Conservation (phyloP, 2,329 filamentous ascomycete species). For the Fusarium proliferatum region DNA sequence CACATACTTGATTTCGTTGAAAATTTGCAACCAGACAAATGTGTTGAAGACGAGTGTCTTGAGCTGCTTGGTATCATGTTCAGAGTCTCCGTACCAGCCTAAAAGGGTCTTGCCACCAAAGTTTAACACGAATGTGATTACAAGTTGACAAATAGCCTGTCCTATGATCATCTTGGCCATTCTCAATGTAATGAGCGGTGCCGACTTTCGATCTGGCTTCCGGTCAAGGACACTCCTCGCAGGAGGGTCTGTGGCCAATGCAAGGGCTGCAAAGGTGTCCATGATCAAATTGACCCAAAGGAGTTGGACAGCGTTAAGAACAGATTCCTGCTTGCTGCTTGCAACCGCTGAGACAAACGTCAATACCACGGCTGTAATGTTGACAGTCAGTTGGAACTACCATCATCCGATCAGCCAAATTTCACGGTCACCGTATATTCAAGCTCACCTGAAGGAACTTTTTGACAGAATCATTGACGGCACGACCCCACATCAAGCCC, state of each 20-base stretch:
- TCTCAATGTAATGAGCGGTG: conserved; percentile 75
- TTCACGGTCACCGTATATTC: neutral
- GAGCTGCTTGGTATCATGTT: conserved; percentile 51
- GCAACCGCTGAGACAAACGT: conserved; percentile 69
- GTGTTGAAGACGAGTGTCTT: conserved; percentile 75
- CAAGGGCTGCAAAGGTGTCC: conserved; percentile 72
- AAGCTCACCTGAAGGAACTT: conserved; percentile 67
- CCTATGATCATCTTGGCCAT: conserved; percentile 76
- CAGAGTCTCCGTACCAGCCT: conserved; percentile 50
- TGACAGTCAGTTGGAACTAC: conserved; percentile 72
- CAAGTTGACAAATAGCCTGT: conserved; percentile 70
- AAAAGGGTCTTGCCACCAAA: conserved; percentile 69
- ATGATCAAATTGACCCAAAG: conserved; percentile 74
- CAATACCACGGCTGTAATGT: conserved; percentile 69
- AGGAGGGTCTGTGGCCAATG: conserved; percentile 72
- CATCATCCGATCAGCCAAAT: neutral
- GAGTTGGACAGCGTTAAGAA: conserved; percentile 69
- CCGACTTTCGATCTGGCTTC: conserved; percentile 68
- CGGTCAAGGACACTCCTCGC: conserved; percentile 68
- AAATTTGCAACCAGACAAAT: conserved; percentile 79
- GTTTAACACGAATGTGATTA: conserved; percentile 68
- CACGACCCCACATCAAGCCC: conserved; percentile 71
- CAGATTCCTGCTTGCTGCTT: conserved; percentile 60
- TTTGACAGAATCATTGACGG: conserved; percentile 71
- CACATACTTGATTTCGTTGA: conserved; percentile 71